Conservation (phyloP, 2,329 filamentous ascomycete genomes). For the Coniella vitis region DNA sequence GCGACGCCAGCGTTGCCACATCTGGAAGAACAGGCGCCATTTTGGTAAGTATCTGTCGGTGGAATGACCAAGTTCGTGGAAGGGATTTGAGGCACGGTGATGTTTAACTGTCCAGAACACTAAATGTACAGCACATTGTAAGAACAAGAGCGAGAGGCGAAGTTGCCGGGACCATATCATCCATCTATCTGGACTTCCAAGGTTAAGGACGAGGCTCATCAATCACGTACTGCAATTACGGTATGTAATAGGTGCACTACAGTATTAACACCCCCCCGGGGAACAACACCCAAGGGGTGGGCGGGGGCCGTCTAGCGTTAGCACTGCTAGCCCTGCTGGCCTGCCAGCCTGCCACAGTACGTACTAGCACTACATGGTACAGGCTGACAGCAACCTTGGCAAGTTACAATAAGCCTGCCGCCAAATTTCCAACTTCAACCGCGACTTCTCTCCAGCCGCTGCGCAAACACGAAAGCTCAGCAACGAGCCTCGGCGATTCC, state of each 20-base stretch:
- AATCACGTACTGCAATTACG: no score
- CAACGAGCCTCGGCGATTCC: not conserved
- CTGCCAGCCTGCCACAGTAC: not conserved
- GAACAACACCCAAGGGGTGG: no score
- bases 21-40: slow-evolving; percentile 42
- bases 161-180: no score
- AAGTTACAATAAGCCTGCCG: not conserved
- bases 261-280: no score
- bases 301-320: no score
- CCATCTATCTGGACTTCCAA: no score
- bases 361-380: no score
- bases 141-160: no score
- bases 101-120: not conserved
- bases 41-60: not conserved
- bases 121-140: no score
- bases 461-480: not conserved
- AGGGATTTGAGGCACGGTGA: not conserved
- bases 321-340: no score
- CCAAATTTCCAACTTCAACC: not conserved
- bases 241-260: not conserved
- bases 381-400: not conserved
- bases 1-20: slow-evolving; percentile 46
- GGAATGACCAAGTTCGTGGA: not conserved
- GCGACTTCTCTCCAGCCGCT: not conserved
- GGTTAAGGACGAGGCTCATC: no score